Conservation (phyloP, 768 basidiomycete species). For the Scleroderma citrinum region DNA sequence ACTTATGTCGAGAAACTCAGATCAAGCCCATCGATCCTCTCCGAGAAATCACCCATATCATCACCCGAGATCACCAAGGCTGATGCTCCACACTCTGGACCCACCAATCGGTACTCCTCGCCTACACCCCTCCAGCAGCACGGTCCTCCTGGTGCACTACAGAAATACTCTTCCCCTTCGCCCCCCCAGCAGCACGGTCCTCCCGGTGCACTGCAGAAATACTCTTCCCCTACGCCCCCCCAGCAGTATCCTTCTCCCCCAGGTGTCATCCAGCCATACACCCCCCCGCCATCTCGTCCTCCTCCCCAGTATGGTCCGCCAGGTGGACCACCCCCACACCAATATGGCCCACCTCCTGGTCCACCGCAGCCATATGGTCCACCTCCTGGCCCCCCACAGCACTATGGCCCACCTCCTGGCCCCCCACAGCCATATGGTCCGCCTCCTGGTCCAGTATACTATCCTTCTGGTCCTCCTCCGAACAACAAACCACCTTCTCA, state of each 20-base stretch:
- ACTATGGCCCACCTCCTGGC: constrained; percentile 6
- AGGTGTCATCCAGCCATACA: neutral
- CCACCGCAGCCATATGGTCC: neutral
- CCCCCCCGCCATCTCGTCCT: neutral
- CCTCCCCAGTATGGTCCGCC: neutral
- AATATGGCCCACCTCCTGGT: neutral
- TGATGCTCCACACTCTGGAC: constrained; percentile 3
- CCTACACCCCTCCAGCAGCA: neutral
- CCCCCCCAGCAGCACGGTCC: too few relatives aligned
- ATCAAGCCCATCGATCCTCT: constrained; percentile 4
- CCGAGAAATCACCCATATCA: constrained; percentile 11
- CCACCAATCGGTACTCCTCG: constrained; percentile 4
- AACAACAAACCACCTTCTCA: constrained; percentile 30
- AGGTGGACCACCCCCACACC: neutral
- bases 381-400: constrained; percentile 1
- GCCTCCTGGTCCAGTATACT: constrained; percentile 8
- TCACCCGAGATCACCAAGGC: constrained; percentile 20
- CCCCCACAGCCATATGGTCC: constrained; percentile 15
- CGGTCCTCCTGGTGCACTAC: too few relatives aligned
- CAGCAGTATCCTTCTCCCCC: constrained; percentile 2
- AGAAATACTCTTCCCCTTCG: too few relatives aligned
- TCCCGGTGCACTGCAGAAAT: too few relatives aligned
- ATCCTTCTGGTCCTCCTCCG: constrained; percentile 29
- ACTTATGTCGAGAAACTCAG: constrained; percentile 62
- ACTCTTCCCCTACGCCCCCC: too few relatives aligned